These are phyloP conservation scores for Graphiopsis chlorocephala DNA, from an alignment of 2,329 filamentous ascomycete genomes.

Conservation along the genomic window DNA sequence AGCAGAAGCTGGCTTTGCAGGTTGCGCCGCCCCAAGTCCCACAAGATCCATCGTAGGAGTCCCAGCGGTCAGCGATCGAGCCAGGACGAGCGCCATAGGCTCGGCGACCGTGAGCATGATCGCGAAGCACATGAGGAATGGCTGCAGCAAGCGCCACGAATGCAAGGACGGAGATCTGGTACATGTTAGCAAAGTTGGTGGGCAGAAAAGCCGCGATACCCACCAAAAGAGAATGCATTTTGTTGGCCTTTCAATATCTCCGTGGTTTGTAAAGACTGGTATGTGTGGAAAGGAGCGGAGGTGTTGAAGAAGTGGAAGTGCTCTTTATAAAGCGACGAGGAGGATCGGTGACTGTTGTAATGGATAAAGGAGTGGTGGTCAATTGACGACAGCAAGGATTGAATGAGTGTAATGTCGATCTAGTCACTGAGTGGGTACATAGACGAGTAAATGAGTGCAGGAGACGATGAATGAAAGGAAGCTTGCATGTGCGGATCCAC, in stretches of 20 bases:
- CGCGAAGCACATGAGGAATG: conserved; percentile 17
- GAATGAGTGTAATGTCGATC: neutral
- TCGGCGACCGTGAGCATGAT: neutral
- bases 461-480: neutral
- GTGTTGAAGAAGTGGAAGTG: neutral
- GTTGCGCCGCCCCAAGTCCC: conserved; percentile 20
- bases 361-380: neutral
- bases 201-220: neutral
- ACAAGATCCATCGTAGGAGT: conserved; percentile 22
- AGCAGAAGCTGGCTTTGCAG: conserved; percentile 24
- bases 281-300: neutral
- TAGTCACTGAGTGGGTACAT: neutral
- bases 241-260: neutral
- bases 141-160: conserved; percentile 22
- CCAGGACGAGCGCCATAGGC: conserved; percentile 14
- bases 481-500: neutral
- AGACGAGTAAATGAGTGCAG: neutral
- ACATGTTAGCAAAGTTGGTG: neutral
- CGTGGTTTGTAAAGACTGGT: neutral
- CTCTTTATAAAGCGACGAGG: neutral
- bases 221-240: neutral
- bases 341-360: neutral
- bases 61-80: conserved; percentile 13
- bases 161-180: conserved; percentile 14
- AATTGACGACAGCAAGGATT: neutral